phyloP scores from a whole-genome alignment of 2,329 filamentous ascomycete genomes.

The Exophiala alcalophila region DNA sequence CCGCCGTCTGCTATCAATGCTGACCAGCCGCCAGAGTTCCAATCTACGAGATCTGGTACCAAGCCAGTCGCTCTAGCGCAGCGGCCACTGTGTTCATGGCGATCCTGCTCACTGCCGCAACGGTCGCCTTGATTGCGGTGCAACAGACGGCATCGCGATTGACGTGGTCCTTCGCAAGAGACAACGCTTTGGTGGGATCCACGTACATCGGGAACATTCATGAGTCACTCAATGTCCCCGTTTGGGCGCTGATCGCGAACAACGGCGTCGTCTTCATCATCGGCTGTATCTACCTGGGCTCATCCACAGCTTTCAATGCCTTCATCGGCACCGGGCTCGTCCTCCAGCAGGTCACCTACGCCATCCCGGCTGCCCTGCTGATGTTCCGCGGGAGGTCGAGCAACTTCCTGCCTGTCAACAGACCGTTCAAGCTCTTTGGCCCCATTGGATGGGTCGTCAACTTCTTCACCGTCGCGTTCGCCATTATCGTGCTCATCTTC shows the following conservation, averaged over 20 bases:
- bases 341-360: slow-evolving; percentile 27
- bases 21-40: too few relatives aligned
- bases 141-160: slow-evolving; percentile 33
- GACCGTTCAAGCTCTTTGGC: slow-evolving; percentile 11
- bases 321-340: slow-evolving; percentile 31
- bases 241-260: slow-evolving; percentile 31
- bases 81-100: slow-evolving; percentile 25
- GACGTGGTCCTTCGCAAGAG: slow-evolving; percentile 34
- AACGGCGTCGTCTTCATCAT: slow-evolving; percentile 29
- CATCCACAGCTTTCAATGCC: slow-evolving; percentile 33
- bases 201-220: slow-evolving; percentile 24
- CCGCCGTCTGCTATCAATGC: too few relatives aligned
- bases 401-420: slow-evolving; percentile 24
- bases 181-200: slow-evolving; percentile 27
- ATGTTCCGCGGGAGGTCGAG: slow-evolving; percentile 32
- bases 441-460: slow-evolving; percentile 34
- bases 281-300: slow-evolving; percentile 34
- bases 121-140: slow-evolving; percentile 30
- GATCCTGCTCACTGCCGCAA: slow-evolving; percentile 16
- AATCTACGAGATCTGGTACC: slow-evolving; percentile 27
- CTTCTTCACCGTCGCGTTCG: slow-evolving; percentile 30
- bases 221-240: slow-evolving; percentile 27
- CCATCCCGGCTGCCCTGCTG: slow-evolving; percentile 33
- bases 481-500: slow-evolving; percentile 32
- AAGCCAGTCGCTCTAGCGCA: slow-evolving; percentile 22